A percentile compares a stretch with the other conserved stretches of the same genome.
These are phyloP conservation scores for Nidula niveotomentosa DNA, from an alignment of 1,284 basidiomycete genomes.

Conservation along the genomic window DNA sequence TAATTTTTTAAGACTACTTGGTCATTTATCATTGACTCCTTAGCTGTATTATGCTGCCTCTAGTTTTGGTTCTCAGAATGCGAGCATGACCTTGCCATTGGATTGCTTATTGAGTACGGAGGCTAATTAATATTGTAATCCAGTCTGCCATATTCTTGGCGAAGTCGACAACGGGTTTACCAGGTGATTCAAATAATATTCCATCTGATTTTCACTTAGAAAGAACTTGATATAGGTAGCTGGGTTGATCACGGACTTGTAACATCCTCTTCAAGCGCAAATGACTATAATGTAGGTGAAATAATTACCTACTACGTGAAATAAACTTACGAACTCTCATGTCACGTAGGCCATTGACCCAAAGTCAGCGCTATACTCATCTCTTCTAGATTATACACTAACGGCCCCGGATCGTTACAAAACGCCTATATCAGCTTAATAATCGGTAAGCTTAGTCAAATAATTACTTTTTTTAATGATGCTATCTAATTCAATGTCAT, in stretches of 20 bases:
- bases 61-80: constrained; percentile 48
- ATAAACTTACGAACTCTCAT: too few species aligned
- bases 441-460: too few species aligned
- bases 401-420: too few species aligned
- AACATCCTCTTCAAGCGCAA: constrained; percentile 36
- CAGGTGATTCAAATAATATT: constrained; percentile 21
- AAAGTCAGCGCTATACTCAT: constrained; percentile 32
- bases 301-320: not conserved
- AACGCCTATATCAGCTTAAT: too few species aligned
- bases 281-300: constrained; percentile 46
- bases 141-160: constrained; percentile 51
- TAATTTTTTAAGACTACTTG: not conserved
- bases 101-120: not conserved
- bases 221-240: constrained; percentile 26
- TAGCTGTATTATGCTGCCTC: constrained; percentile 46
- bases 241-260: constrained; percentile 51
- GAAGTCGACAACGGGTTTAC: constrained; percentile 42
- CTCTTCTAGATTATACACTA: not conserved
- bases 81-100: constrained; percentile 13
- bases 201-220: not conserved
- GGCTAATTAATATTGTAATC: not conserved
- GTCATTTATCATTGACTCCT: constrained; percentile 1
- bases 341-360: constrained; percentile 53
- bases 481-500: not conserved
- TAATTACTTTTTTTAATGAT: not conserved